Evolutionary conservation across 2,329 filamentous ascomycete genomes (phyloP).

Genomic region (Ceratocystis albifundus): DNA sequence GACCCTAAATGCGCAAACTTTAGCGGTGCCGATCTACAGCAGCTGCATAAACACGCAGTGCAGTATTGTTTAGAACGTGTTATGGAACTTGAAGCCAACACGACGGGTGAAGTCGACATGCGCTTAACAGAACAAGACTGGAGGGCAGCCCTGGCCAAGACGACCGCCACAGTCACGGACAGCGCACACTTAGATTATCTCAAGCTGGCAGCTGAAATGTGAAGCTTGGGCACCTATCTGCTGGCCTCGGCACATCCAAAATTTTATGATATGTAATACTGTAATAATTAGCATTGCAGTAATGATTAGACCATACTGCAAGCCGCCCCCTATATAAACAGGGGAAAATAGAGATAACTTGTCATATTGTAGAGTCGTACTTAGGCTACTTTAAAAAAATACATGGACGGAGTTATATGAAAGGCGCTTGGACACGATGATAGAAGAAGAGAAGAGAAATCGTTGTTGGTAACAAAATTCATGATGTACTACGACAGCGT

Average conservation of each 20-base stretch:
- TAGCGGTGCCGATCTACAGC: slow-evolving; percentile 54
- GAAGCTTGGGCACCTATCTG: neutral
- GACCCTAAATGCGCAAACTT: slow-evolving; percentile 61
- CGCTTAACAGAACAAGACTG: slow-evolving; percentile 38
- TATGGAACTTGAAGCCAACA: slow-evolving; percentile 27
- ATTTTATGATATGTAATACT: slow-evolving; percentile 1
- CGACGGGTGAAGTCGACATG: slow-evolving; percentile 27
- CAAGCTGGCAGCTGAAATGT: slow-evolving; percentile 20
- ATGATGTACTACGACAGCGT: slow-evolving; percentile 14
- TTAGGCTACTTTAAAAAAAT: no score
- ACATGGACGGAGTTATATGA: no score
- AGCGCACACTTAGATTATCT: slow-evolving; percentile 27
- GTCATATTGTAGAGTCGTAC: neutral
- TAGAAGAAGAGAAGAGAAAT: neutral
- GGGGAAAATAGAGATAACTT: neutral
- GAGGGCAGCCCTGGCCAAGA: slow-evolving; percentile 40
- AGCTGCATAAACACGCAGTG: slow-evolving; percentile 38
- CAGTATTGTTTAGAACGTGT: slow-evolving; percentile 38
- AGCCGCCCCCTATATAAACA: neutral
- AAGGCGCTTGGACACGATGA: no score
- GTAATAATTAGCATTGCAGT: neutral
- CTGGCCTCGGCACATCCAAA: slow-evolving; percentile 26
- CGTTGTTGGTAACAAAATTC: slow-evolving; percentile 13
- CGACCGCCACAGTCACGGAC: slow-evolving; percentile 41
- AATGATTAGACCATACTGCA: neutral